phyloP scores from a whole-genome alignment of 73 alveolate species.

The Breviolum minutum region DNA sequence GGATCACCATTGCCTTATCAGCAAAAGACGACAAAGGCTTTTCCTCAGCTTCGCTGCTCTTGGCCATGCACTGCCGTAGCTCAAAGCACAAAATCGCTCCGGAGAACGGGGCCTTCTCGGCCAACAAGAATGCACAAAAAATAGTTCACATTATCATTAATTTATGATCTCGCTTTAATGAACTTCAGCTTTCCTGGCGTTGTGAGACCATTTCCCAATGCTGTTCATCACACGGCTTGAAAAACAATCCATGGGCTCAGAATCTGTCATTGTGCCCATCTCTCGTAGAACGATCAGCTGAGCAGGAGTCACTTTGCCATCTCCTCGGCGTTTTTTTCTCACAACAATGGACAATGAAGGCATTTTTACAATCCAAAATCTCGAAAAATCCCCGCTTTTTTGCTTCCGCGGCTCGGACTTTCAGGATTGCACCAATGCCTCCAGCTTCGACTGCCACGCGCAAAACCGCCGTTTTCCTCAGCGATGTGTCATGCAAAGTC shows the following conservation, averaged over 20 bases:
- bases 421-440: constrained; percentile 80
- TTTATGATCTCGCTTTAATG: background rate
- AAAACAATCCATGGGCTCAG: background rate
- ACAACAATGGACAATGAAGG: background rate
- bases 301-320: constrained; percentile 40
- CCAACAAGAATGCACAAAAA: too few species aligned
- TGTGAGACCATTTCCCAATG: background rate
- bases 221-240: background rate
- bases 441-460: constrained; percentile 64
- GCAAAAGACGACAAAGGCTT: constrained; percentile 26
- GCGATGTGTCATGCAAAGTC: background rate
- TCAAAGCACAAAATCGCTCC: too few species aligned
- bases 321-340: background rate
- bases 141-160: background rate
- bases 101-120: too few species aligned
- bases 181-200: background rate
- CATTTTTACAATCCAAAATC: background rate
- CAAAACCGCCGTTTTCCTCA: constrained; percentile 33
- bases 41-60: background rate
- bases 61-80: too few species aligned
- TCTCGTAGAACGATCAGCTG: constrained; percentile 11
- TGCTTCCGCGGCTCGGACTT: constrained; percentile 50
- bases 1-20: constrained; percentile 21
- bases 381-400: background rate
- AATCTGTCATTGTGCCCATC: constrained; percentile 30